Conservation (phyloP, 2,329 filamentous ascomycete species). For the Sclerotinia sclerotiorum region DNA sequence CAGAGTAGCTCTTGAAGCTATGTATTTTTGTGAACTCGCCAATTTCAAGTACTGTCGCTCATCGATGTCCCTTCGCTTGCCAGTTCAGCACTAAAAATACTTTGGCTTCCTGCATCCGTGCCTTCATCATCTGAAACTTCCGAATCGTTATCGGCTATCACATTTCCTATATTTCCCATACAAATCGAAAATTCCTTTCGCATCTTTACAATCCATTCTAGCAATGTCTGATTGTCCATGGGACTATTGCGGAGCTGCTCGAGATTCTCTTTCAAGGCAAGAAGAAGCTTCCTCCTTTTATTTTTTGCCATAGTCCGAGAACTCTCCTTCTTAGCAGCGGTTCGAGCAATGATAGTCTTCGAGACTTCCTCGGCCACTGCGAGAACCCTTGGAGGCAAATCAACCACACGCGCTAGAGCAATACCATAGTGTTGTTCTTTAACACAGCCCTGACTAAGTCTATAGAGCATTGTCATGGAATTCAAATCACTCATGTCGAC, state of each 20-base stretch:
- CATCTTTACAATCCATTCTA: slow-evolving; percentile 62
- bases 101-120: neutral
- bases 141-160: slow-evolving; percentile 29
- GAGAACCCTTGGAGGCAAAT: slow-evolving; percentile 68
- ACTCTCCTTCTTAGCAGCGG: slow-evolving; percentile 57
- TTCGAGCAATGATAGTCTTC: slow-evolving; percentile 56
- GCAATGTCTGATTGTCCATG: slow-evolving; percentile 64
- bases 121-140: slow-evolving; percentile 23
- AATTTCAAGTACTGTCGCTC: slow-evolving; percentile 1
- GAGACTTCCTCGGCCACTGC: slow-evolving; percentile 67
- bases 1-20: neutral
- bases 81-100: neutral
- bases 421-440: slow-evolving; percentile 78
- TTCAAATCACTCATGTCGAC: slow-evolving; percentile 60
- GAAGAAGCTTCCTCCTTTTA: slow-evolving; percentile 68
- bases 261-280: slow-evolving; percentile 72
- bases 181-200: slow-evolving; percentile 72
- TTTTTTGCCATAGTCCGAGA: slow-evolving; percentile 59
- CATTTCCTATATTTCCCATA: slow-evolving; percentile 63
- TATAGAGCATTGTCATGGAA: slow-evolving; percentile 86
- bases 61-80: neutral
- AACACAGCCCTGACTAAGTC: slow-evolving; percentile 69
- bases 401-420: slow-evolving; percentile 72
- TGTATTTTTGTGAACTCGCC: neutral
- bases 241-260: slow-evolving; percentile 63